These are phyloP conservation scores for Durusdinium trenchii DNA, from an alignment of 73 alveolate genomes.

Conservation along the genomic window DNA sequence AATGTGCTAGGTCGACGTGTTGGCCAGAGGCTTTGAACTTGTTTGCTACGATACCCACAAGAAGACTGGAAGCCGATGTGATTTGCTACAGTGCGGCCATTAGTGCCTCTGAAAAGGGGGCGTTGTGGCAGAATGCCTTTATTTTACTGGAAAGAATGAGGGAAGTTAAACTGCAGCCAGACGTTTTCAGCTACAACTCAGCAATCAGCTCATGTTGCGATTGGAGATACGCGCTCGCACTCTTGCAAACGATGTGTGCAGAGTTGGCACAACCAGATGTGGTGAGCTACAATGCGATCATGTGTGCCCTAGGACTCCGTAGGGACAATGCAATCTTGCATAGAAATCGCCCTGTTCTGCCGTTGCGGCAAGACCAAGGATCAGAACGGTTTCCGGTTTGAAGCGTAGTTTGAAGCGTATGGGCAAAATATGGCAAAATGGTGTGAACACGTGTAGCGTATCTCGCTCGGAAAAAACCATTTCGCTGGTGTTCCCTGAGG, in stretches of 20 bases:
- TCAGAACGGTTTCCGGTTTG: too few species aligned
- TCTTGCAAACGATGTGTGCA: background rate
- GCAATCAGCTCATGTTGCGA: conserved; percentile 23
- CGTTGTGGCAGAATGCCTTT: background rate
- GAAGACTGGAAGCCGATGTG: background rate
- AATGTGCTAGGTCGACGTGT: background rate
- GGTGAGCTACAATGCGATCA: conserved; percentile 19
- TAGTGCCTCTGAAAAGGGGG: conserved; percentile 17
- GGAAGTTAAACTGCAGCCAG: background rate
- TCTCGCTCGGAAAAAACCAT: too few species aligned
- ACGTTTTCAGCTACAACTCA: background rate
- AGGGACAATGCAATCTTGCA: too few species aligned
- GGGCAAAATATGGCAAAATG: too few species aligned
- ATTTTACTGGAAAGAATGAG: background rate
- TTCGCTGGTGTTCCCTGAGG: too few species aligned
- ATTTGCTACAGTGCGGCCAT: background rate
- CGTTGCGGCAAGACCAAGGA: too few species aligned
- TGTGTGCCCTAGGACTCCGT: too few species aligned
- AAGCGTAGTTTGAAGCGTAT: too few species aligned
- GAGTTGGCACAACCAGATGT: background rate
- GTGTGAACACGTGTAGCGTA: too few species aligned
- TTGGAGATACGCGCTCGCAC: background rate
- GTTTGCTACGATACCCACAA: background rate
- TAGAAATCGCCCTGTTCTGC: too few species aligned
- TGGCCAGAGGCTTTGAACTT: conserved; percentile 27